phyloP scores from a whole-genome alignment of 108 stramenopile genomes.

The Nannochloropsis oceanica region DNA sequence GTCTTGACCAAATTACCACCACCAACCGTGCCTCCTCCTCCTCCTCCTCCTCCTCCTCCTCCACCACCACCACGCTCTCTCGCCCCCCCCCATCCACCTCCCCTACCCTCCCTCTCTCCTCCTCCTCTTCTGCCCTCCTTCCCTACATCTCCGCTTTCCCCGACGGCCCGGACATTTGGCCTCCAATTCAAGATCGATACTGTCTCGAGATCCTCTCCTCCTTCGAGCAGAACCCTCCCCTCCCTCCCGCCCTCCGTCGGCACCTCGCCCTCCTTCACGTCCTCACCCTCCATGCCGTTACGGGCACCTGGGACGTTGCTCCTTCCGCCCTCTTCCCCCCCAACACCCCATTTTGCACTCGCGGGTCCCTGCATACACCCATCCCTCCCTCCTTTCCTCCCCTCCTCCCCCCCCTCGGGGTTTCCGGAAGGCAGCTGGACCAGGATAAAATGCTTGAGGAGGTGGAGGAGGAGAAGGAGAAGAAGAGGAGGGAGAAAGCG shows the following conservation, averaged over 20 bases:
- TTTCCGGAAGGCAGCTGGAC: too few relatives aligned
- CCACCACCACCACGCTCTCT: neutral
- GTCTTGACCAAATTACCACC: neutral
- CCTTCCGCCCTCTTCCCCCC: neutral
- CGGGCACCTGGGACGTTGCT: neutral
- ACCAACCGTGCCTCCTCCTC: neutral
- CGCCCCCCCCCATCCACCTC: neutral
- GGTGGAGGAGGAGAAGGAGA: neutral
- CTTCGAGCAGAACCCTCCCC: neutral
- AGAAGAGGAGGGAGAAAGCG: neutral
- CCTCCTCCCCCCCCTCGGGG: neutral
- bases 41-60: neutral
- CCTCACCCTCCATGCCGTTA: neutral
- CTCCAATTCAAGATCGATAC: neutral
- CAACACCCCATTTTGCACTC: neutral
- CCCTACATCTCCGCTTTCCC: neutral
- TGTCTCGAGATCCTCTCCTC: neutral
- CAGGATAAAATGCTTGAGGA: too few relatives aligned
- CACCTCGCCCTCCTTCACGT: neutral
- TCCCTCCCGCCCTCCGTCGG: neutral
- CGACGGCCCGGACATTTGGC: neutral
- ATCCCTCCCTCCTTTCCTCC: neutral
- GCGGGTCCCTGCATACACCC: neutral
- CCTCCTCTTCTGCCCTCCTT: neutral
- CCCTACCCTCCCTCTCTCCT: neutral